Percentiles rank a stretch among this genome's conserved stretches.
These are phyloP conservation scores for Wallacemonas sp. DNA, from an alignment of 208 protist species.

Conservation along the genomic window DNA sequence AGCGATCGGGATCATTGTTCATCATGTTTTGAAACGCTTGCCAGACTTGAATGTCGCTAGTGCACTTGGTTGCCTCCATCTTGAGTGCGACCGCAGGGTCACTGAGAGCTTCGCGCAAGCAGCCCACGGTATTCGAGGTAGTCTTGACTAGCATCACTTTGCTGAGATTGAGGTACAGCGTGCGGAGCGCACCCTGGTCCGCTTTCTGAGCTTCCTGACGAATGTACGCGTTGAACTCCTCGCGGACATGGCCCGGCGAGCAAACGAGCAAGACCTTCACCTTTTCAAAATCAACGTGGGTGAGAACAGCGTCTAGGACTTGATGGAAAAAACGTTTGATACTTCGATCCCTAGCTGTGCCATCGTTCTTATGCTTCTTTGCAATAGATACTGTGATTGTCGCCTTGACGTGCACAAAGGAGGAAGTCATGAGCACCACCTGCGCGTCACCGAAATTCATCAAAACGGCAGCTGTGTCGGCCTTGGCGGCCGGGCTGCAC, in stretches of 20 bases:
- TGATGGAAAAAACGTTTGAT: constrained; percentile 94
- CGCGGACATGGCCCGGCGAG: constrained; percentile 93
- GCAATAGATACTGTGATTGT: constrained; percentile 87
- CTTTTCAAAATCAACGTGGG: constrained; percentile 93
- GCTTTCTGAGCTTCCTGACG: constrained; percentile 39
- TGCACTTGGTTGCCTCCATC: constrained; percentile 90
- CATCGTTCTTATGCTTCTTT: constrained; percentile 85
- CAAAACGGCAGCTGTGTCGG: constrained; percentile 94
- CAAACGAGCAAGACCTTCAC: constrained; percentile 95
- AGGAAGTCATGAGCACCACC: constrained; percentile 92
- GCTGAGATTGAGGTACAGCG: constrained; percentile 76
- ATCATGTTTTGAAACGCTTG: constrained; percentile 94
- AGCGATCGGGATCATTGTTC: constrained; percentile 81
- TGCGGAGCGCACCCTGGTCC: constrained; percentile 61
- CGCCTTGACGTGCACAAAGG: constrained; percentile 93
- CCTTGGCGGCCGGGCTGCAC: constrained; percentile 64
- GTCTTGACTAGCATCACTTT: constrained; percentile 94
- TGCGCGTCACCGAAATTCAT: constrained; percentile 94
- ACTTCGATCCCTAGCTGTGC: constrained; percentile 84
- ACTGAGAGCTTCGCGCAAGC: constrained; percentile 87
- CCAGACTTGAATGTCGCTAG: constrained; percentile 91
- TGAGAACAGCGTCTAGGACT: constrained; percentile 83
- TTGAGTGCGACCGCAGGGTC: constrained; percentile 74
- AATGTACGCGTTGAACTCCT: constrained; percentile 80
- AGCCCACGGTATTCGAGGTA: constrained; percentile 82